Evolutionary conservation across 2,329 filamentous ascomycete genomes (phyloP), one percentile per base, ranked within the genome.

Genomic region (Aspergillus hiratsukae): DNA sequence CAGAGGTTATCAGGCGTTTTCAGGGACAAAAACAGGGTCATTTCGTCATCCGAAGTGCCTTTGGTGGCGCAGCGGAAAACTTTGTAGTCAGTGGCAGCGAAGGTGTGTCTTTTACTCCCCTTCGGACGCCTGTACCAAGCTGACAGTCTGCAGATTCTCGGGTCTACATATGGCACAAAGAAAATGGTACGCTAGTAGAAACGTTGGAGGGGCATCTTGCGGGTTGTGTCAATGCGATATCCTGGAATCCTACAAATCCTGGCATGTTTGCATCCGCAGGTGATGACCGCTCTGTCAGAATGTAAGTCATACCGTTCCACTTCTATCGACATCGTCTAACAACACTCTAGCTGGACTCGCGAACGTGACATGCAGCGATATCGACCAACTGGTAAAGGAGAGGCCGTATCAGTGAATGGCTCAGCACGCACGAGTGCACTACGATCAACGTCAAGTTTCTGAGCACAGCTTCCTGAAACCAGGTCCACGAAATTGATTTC

Each of bases 41-140:
- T 1, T 96, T 80, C 68, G 83, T 97, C 54, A 95, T 99, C 57
- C 83, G 93, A 51, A 89, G 87, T 66, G 79, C 81, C 0, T 94
- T 97, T 74, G 94, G 94, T 19, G 94, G 94, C 31, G 92, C 93
- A 1, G 87, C 90, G 57, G 91, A 97, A 75, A 92, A 88, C 70
- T 97, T 97, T 72, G 88, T 97, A 9, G 81, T 95, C 28, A 93
- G 90, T 66, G 94, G 94, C 10, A 96, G 91, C 66, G 91, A 97
- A 82, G 89, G 90, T 91, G 77, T 67, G 79, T 52, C 10, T 25
- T 48, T 37, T 37, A 37, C 21, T 49, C 6, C 3, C 2, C 3
- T 41, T 9, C 1, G 10, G 19, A 14, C 8, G 49, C 46, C 11
- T 10, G 21, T 11, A 19, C 43, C 49, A 17, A 17, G 11, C 46